phyloP scores from a whole-genome alignment of 768 basidiomycete genomes.

The Phaffia australis region DNA sequence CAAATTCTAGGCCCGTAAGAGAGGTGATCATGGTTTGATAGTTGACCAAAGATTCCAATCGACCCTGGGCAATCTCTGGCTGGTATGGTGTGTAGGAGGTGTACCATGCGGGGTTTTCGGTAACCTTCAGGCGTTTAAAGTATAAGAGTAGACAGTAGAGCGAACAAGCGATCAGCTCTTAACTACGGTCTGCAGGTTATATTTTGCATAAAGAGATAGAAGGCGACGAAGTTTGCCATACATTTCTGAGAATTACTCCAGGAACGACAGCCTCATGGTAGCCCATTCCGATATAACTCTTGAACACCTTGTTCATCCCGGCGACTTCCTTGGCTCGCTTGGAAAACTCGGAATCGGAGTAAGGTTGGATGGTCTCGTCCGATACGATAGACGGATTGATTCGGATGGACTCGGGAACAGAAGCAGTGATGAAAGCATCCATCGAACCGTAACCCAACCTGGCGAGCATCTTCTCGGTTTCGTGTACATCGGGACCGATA shows the following conservation, averaged over 20 bases:
- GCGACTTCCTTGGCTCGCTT: slow-evolving; percentile 64
- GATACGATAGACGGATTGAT: slow-evolving; percentile 50
- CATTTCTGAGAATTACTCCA: slow-evolving; percentile 83
- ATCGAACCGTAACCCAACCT: slow-evolving; percentile 73
- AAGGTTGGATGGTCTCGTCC: slow-evolving; percentile 56
- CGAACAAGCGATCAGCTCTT: neutral
- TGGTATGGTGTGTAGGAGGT: slow-evolving; percentile 46
- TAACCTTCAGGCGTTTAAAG: slow-evolving; percentile 28
- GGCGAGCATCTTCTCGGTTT: slow-evolving; percentile 69
- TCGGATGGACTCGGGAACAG: slow-evolving; percentile 71
- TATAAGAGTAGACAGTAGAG: slow-evolving; percentile 49
- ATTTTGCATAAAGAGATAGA: slow-evolving; percentile 11
- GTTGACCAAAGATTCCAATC: slow-evolving; percentile 90
- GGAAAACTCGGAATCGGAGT: slow-evolving; percentile 78
- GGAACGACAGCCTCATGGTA: slow-evolving; percentile 91
- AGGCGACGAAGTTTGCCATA: slow-evolving; percentile 29
- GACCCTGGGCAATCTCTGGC: slow-evolving; percentile 97
- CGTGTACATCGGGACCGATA: slow-evolving; percentile 78
- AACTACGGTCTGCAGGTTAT: no score
- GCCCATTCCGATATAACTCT: slow-evolving; percentile 96
- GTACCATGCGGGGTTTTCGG: slow-evolving; percentile 95
- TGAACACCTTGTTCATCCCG: slow-evolving; percentile 65
- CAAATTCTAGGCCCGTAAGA: slow-evolving; percentile 85
- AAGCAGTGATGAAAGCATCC: slow-evolving; percentile 73
- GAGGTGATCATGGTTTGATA: slow-evolving; percentile 95